phyloP scores from a whole-genome alignment of 352 stramenopile species.

The Globisporangium camurandrum region DNA sequence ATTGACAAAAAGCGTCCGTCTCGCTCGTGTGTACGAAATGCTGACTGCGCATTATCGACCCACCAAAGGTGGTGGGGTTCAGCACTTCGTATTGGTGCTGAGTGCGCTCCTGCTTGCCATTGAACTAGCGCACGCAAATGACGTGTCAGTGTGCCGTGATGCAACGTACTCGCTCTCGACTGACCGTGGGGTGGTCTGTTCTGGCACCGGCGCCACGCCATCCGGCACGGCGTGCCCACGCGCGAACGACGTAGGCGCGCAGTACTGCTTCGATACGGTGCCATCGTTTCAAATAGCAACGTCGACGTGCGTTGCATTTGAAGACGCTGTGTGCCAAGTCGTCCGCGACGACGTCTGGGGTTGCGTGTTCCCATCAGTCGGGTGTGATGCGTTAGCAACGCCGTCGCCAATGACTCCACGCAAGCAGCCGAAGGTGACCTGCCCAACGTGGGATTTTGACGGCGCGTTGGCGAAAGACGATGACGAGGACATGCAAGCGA shows the following conservation, averaged over 20 bases:
- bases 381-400: constrained; percentile 1
- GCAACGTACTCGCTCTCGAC: constrained; percentile 12
- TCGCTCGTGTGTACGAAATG: no score
- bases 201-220: constrained; percentile 7
- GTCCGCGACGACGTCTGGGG: constrained; percentile 2
- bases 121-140: background rate
- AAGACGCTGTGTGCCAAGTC: constrained; percentile 1
- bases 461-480: constrained; percentile 4
- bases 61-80: no score
- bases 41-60: no score
- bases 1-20: no score
- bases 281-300: constrained; percentile 6
- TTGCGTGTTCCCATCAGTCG: constrained; percentile 7
- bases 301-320: constrained; percentile 2
- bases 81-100: no score
- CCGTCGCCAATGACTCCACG: constrained; percentile 1
- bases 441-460: constrained; percentile 19
- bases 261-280: constrained; percentile 10
- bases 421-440: constrained; percentile 5
- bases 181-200: constrained; percentile 6
- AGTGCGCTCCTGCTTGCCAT: background rate
- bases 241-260: constrained; percentile 2
- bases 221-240: constrained; percentile 9
- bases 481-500: background rate
- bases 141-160: constrained; percentile 16